Evolutionary conservation across 148 eudicot species (phyloP).

Genomic region (Agrostemma githago): DNA sequence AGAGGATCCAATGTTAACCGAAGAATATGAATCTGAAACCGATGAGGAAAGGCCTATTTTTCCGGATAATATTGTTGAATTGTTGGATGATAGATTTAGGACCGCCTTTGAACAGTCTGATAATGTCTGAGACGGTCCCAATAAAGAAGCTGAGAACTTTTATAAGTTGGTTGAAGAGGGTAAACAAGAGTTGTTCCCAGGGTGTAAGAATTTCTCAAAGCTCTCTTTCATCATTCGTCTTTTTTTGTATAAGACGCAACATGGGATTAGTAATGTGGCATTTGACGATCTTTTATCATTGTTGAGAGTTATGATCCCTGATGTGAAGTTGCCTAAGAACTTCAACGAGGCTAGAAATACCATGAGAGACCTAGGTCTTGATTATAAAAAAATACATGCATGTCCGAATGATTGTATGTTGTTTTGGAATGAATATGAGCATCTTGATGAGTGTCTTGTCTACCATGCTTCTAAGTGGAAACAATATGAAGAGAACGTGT

Average conservation of each 20-base stretch:
- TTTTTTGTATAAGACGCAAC: background rate
- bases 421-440: conserved; percentile 3
- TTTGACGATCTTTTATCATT: background rate
- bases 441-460: too few relatives aligned
- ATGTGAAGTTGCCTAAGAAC: background rate
- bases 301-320: background rate
- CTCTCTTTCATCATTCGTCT: background rate
- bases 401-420: background rate
- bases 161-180: conserved; percentile 3
- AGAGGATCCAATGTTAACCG: background rate
- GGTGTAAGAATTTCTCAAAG: background rate
- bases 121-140: background rate
- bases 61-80: background rate
- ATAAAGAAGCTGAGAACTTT: background rate
- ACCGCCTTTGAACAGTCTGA: background rate
- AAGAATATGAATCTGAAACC: background rate
- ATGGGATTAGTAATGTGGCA: background rate
- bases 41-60: background rate
- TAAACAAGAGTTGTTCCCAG: conserved; percentile 1
- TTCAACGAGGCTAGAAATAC: background rate
- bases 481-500: too few relatives aligned
- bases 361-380: background rate
- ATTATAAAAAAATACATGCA: background rate
- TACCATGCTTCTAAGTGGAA: too few relatives aligned
- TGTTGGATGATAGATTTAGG: background rate